Conservation (phyloP, 305 asterid species). For the Stenogyne calaminthoides region DNA sequence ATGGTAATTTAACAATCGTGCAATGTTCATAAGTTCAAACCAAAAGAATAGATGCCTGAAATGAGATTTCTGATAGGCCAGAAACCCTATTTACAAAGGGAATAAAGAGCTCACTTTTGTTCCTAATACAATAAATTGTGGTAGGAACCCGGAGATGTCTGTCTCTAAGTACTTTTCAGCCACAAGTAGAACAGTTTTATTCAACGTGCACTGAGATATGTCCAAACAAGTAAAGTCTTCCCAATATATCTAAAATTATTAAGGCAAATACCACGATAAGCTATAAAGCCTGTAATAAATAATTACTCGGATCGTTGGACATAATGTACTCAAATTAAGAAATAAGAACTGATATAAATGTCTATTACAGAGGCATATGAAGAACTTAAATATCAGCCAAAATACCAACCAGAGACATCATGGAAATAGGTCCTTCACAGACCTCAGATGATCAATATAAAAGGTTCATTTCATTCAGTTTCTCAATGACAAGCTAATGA, state of each 20-base stretch:
- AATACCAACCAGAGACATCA: constrained; percentile 20
- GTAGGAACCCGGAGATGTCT: constrained; percentile 65
- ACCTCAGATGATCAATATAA: constrained; percentile 1
- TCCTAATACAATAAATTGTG: constrained; percentile 65
- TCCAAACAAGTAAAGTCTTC: constrained; percentile 93
- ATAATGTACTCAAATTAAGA: background rate
- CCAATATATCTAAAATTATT: constrained; percentile 70
- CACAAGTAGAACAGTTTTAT: constrained; percentile 69
- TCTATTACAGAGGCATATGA: background rate
- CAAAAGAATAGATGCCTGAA: constrained; percentile 3
- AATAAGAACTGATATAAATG: constrained; percentile 12
- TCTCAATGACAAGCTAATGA: background rate
- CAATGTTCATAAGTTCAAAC: constrained; percentile 11
- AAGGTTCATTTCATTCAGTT: background rate
- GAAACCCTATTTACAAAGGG: background rate
- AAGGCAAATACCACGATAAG: constrained; percentile 43
- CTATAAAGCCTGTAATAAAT: constrained; percentile 22
- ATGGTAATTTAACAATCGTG: constrained; percentile 22
- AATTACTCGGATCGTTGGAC: background rate
- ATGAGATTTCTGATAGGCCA: constrained; percentile 8
- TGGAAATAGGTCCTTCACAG: background rate
- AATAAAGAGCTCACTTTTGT: constrained; percentile 58
- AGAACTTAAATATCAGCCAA: constrained; percentile 19
- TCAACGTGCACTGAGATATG: constrained; percentile 84
- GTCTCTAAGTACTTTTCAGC: constrained; percentile 65